Evolutionary conservation across 108 stramenopile genomes (phyloP), one percentile per base, ranked within the genome.

Genomic region (Nitzschia sp.): DNA sequence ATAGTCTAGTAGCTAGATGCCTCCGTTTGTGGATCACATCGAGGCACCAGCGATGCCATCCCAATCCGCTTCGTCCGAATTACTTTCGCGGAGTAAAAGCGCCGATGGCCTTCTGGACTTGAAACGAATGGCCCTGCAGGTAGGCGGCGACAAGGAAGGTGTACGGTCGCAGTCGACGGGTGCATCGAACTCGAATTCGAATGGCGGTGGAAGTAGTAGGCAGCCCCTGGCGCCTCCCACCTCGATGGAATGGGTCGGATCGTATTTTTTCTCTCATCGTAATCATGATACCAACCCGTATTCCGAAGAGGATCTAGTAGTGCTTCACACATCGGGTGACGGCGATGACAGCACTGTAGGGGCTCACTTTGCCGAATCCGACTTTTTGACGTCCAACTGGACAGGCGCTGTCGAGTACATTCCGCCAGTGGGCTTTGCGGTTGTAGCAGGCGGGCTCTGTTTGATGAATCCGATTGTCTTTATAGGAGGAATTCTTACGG

Each of bases 391-490:
- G 9, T 27, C 53, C 21, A 34, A 30, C 34, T 69, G 64, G 67
- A 27, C 47, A 6, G 32, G 67, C 56, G 60, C 60, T 1, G 60
- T 25, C 1, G 60, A 61, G 36, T 61, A 71, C 35, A 61, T 58
- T 11, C 65, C 69, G 0, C 76, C 69, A 25, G 26, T 80, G 29
- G 80, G 80, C 41, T 66, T 80, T 63, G 74, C 80, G 13, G 66
- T 78, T 1, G 48, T 78, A 23, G 66, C 67, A 16, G 58, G 69
- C 3, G 68, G 71, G 2, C 48, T 69, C 23, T 65, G 63, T 21
- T 45, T 69, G 26, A 19, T 73, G 13, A 79, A 82, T 71, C 81
- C 81, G 3, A 2, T 78, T 2, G 17, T 78, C 5, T 75, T 73
- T 32, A 15, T 75, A 0, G 77, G 68, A 1, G 81, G 77, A 3